phyloP scores from a whole-genome alignment of 805 yeast genomes.

The Kregervanrija pseudodelftensis region DNA sequence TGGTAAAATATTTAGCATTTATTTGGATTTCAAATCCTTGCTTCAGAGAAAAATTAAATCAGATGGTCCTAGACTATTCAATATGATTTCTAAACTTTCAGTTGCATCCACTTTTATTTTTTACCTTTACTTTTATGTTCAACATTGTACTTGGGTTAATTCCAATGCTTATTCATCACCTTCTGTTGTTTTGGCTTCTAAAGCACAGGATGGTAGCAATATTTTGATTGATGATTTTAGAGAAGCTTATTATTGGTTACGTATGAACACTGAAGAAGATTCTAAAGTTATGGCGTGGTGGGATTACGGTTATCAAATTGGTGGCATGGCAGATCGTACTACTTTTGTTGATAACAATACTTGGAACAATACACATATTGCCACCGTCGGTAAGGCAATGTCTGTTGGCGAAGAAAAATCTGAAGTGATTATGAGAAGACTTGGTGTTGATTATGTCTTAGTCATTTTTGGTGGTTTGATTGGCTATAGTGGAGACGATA shows the following conservation, averaged over 20 bases:
- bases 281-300: conserved; percentile 98
- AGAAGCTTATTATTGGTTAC: conserved; percentile 97
- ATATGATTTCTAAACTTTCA: conserved; percentile 46
- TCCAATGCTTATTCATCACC: conserved; percentile 95
- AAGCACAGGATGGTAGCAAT: conserved; percentile 77
- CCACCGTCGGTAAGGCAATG: conserved; percentile 98
- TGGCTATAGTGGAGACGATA: conserved; percentile 94
- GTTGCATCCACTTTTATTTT: conserved; percentile 64
- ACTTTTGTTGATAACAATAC: conserved; percentile 98
- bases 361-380: conserved; percentile 99
- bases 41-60: conserved; percentile 6
- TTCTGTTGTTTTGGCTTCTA: conserved; percentile 86
- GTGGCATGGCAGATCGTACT: conserved; percentile 99
- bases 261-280: conserved; percentile 96
- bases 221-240: conserved; percentile 91
- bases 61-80: conserved; percentile 22
- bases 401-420: conserved; percentile 81
- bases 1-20: conserved; percentile 76
- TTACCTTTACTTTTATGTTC: conserved; percentile 75
- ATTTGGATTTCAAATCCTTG: conserved; percentile 48
- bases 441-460: conserved; percentile 91
- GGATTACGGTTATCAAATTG: conserved; percentile 99
- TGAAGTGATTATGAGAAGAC: conserved; percentile 79
- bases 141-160: conserved; percentile 97
- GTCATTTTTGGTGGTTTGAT: conserved; percentile 90